phyloP scores from a whole-genome alignment of 148 eudicot species.

The Nepenthes gracilis region DNA sequence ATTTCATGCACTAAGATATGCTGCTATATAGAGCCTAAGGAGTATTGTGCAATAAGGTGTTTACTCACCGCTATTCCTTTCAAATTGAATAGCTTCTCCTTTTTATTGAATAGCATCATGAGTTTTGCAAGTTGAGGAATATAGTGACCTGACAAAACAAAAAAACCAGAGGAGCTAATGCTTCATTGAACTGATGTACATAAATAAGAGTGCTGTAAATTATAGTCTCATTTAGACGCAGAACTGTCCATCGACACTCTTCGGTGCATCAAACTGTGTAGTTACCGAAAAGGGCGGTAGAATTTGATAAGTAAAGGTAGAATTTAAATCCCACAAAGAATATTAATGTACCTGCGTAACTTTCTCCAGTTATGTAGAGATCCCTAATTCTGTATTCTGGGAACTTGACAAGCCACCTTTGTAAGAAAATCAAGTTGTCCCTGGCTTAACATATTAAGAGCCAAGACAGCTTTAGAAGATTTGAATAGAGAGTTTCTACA shows the following conservation, averaged over 20 bases:
- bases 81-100: constrained; percentile 55
- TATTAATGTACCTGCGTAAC: constrained; percentile 73
- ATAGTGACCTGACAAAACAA: constrained; percentile 60
- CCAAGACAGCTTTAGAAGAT: constrained; percentile 1
- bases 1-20: too few species aligned
- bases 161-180: not conserved
- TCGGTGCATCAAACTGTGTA: too few species aligned
- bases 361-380: constrained; percentile 89
- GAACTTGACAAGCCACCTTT: constrained; percentile 79
- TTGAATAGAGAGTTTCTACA: too few species aligned
- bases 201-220: too few species aligned
- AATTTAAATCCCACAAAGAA: not conserved
- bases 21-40: too few species aligned
- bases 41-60: not conserved
- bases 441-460: constrained; percentile 41
- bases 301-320: not conserved
- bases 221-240: too few species aligned
- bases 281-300: too few species aligned
- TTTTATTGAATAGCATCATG: constrained; percentile 56
- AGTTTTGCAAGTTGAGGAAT: constrained; percentile 92
- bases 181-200: not conserved
- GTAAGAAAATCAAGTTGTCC: constrained; percentile 81
- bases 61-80: constrained; percentile 86
- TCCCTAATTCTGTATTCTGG: constrained; percentile 64
- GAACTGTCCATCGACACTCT: too few species aligned